These are phyloP conservation scores for Neofusicoccum sp. DNA, from an alignment of 2,329 filamentous ascomycete species.

Conservation along the genomic window DNA sequence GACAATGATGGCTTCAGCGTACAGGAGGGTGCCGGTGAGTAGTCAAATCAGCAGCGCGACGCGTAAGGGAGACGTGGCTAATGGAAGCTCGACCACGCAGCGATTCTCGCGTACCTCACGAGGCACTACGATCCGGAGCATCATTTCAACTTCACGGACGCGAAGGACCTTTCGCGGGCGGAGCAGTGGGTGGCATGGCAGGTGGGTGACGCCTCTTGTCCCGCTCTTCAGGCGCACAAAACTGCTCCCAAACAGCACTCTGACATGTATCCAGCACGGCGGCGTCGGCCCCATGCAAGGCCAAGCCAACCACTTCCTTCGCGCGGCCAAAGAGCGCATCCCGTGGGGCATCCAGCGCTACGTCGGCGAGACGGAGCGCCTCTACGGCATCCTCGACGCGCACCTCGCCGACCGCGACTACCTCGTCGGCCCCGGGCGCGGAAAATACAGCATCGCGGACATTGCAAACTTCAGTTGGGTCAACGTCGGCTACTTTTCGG, in stretches of 20 bases:
- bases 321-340: conserved; percentile 48
- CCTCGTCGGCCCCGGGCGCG: conserved; percentile 47
- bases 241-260: neutral
- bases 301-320: conserved; percentile 41
- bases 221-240: neutral
- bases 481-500: conserved; percentile 44
- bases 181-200: conserved; percentile 68
- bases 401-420: conserved; percentile 45
- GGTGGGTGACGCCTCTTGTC: conserved; percentile 17
- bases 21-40: conserved; percentile 43
- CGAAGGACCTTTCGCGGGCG: conserved; percentile 48
- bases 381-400: conserved; percentile 48
- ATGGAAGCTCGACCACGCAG: neutral
- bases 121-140: conserved; percentile 51
- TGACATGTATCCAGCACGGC: conserved; percentile 1
- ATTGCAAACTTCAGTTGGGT: conserved; percentile 51
- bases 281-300: conserved; percentile 45
- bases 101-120: conserved; percentile 48
- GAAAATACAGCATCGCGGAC: conserved; percentile 51
- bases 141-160: conserved; percentile 50
- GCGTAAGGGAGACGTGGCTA: neutral
- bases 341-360: conserved; percentile 50
- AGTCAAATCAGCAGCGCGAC: neutral
- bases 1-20: conserved; percentile 61
- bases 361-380: conserved; percentile 51